These are phyloP conservation scores for Fusarium luffae DNA, from an alignment of 2,329 filamentous ascomycete genomes.

Conservation along the genomic window DNA sequence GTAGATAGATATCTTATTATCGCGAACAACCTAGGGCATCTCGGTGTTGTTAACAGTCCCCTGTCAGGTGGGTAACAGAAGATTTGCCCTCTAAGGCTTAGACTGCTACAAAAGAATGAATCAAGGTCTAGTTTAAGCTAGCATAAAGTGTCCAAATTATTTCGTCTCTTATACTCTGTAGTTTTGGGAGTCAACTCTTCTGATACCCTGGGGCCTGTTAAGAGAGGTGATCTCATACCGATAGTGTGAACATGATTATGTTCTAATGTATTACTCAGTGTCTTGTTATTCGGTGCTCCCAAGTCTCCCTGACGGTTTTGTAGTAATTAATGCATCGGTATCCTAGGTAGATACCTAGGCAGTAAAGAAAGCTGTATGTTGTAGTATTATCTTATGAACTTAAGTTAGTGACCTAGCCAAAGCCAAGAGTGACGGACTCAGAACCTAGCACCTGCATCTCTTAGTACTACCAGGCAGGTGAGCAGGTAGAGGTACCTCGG, in stretches of 20 bases:
- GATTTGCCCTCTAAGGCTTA: no score
- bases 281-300: neutral
- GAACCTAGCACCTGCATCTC: neutral
- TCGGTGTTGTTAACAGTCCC: neutral
- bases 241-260: neutral
- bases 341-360: neutral
- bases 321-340: neutral
- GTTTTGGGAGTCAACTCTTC: no score
- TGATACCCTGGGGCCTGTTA: no score
- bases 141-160: no score
- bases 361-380: neutral
- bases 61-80: neutral
- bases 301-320: neutral
- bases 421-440: neutral
- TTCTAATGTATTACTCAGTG: neutral
- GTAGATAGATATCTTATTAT: neutral
- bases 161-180: no score
- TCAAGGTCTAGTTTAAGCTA: no score
- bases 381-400: neutral
- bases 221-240: neutral
- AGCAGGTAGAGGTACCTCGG: conserved; percentile 16
- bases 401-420: neutral
- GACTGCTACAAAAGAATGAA: no score
- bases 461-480: neutral
- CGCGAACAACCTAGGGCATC: neutral